Base-by-base conservation (phyloP, 1,284 basidiomycete genomes). In the Abortiporus biennis region DNA sequence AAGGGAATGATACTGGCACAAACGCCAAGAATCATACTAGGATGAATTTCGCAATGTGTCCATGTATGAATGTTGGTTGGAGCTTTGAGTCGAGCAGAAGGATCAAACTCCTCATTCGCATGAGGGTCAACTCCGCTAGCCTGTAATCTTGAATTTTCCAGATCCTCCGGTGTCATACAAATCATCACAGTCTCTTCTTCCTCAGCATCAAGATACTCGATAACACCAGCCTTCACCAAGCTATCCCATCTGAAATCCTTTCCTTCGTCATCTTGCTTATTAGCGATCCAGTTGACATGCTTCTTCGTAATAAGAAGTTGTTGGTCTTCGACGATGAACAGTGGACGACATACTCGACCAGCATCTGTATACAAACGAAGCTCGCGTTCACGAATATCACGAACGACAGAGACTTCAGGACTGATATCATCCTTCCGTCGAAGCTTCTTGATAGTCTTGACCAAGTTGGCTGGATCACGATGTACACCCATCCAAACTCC, bases 401-500 rank as follows among this genome's bases (percentile, higher is more conserved):
- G 83, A 15, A 99, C 95, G 38, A 99, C 90, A 21, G 92, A 95
- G 8, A 98, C 92, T 65, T 99, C 95, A 39, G 90, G 81, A 58
- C 87, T 91, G 61, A 99, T 94, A 63, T 98, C 94, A 53, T 96
- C 92, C 61, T 91, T 93, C 52, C 96, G 74, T 49, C 96, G 80
- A 50, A 99, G 76, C 55, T 89, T 86, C 62, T 94, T 87, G 59
- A 99, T 80, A 17, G 94, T 97, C 58, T 87, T 86, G 50, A 98
- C 91, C 41, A 99, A 73, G 54, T 91, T 88, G 36, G 85, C 85
- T 13, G 95, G 91, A 54, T 98, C 90, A 46, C 93, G 88, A 66
- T 98, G 94, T n/a, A 98, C 92, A 51, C 96, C 96, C 78, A 97
- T 92, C 96, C 96, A 99, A 8, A 98, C 93, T 59, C 96, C 96